Evolutionary conservation across 805 yeast species (phyloP).

Genomic region (Saturnispora silvae): DNA sequence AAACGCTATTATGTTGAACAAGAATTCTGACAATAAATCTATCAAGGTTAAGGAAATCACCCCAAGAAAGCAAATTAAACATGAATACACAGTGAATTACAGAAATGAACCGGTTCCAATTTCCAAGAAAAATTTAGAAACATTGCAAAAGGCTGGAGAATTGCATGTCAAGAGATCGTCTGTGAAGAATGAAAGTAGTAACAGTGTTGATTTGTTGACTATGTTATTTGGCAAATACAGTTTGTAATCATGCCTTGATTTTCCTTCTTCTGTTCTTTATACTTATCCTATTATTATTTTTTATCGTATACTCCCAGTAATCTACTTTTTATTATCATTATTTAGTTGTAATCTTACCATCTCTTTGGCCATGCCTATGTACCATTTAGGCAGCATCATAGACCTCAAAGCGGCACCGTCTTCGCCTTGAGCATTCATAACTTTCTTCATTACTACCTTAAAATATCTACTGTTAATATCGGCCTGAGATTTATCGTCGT

Average conservation of each 20-base stretch:
- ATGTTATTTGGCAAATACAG: background rate
- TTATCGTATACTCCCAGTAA: background rate
- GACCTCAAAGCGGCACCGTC: constrained; percentile 18
- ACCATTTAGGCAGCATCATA: constrained; percentile 19
- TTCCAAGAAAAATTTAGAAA: background rate
- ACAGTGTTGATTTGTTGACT: background rate
- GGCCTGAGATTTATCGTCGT: constrained; percentile 20
- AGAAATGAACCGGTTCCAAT: background rate
- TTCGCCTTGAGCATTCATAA: constrained; percentile 21
- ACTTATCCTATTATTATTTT: background rate
- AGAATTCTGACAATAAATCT: background rate
- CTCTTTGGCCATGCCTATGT: constrained; percentile 8
- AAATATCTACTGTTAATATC: constrained; percentile 24
- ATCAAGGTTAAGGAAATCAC: constrained; percentile 7
- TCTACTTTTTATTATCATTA: constrained; percentile 1
- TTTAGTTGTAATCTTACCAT: constrained; percentile 7
- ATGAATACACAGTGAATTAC: background rate
- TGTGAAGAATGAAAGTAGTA: background rate
- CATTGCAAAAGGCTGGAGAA: background rate
- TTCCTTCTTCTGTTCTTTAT: background rate
- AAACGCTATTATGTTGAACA: constrained; percentile 8
- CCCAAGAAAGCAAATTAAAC: constrained; percentile 1
- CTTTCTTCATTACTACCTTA: constrained; percentile 22
- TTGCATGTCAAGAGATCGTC: background rate
- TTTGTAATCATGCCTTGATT: background rate